phyloP scores from a whole-genome alignment of 2,329 filamentous ascomycete genomes.

The Colletotrichum chrysophilum region DNA sequence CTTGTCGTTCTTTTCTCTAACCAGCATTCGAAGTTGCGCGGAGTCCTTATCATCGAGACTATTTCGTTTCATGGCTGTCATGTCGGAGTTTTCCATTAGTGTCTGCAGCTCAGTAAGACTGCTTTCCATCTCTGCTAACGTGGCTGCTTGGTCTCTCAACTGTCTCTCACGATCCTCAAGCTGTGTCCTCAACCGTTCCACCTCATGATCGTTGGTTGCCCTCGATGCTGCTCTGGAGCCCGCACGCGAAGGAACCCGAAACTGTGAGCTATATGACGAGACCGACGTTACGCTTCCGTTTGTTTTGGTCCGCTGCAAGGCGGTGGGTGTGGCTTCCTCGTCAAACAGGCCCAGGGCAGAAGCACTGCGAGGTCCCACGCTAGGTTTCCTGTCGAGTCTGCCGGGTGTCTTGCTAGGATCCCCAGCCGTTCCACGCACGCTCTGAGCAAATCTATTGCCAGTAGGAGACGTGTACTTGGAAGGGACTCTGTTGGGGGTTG shows the following conservation, averaged over 20 bases:
- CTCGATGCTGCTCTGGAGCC: conserved; percentile 37
- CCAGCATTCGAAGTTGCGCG: conserved; percentile 76
- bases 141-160: conserved; percentile 84
- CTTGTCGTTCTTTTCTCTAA: conserved; percentile 96
- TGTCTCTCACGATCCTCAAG: conserved; percentile 86
- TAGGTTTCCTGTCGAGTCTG: conserved; percentile 53
- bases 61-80: conserved; percentile 44
- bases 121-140: conserved; percentile 87
- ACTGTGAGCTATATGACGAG: conserved; percentile 58
- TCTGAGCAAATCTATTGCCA: conserved; percentile 67
- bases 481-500: conserved; percentile 55
- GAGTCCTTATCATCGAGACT: conserved; percentile 74
- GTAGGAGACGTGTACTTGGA: conserved; percentile 69
- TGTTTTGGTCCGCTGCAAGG: conserved; percentile 55
- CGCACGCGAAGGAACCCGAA: conserved; percentile 56
- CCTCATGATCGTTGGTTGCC: conserved; percentile 68
- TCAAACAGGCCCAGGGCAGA: conserved; percentile 63
- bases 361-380: conserved; percentile 60
- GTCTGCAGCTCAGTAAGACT: conserved; percentile 79
- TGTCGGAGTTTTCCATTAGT: conserved; percentile 67
- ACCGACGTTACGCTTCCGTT: conserved; percentile 60
- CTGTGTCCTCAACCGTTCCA: conserved; percentile 74
- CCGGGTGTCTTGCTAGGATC: conserved; percentile 63
- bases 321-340: conserved; percentile 63
- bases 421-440: conserved; percentile 64